Evolutionary conservation across 805 yeast species (phyloP), one percentile per base, ranked within the genome.

Genomic region (Wickerhamiella spandovensis): DNA sequence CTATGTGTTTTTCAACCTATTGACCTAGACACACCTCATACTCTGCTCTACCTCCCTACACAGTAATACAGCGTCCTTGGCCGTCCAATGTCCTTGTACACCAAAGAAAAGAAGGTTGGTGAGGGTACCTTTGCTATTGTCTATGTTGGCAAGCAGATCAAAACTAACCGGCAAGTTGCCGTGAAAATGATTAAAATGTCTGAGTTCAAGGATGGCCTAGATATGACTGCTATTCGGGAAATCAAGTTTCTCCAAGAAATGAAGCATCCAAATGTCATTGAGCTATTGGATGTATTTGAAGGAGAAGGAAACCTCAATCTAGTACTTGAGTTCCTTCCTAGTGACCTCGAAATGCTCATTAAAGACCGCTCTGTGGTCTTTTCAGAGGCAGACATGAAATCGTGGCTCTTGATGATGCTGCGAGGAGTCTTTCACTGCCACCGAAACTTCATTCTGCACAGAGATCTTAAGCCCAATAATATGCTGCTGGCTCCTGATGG

Each of bases 121-220:
- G 99, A 92, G 68, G 99, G 99, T 67, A 92, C 99, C 0, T 92
- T 90, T 70, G 99, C 99, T 45, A 95, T 89, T 50, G 99, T 92
- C 5, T 65, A 63, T 50, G 72, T 89, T 15, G 97, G 97, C 1
- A 78, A 73, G 41, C 83, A 83, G 61, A 57, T 71, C 12, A 71
- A 67, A 46, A 74, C 78, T 25, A 67, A 64, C 5, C 67, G 89
- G 49, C 72, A 73, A 48, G 82, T 92, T 32, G 99, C 99, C 56
- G 82, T 94, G 53, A 92, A 92, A 63, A 96, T 88, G 70, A 92
- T 92, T 72, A 92, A 92, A 61, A 83, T 95, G 0, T 94, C 95
- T 1, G 81, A 84, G 53, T 89, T 89, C 70, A 87, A 88, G 64
- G 97, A 92, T 68, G 99, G 99, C 0, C 69, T 92, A 48, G 98